Evolutionary conservation across 176 grass and related monocot genomes (phyloP), one percentile per base, ranked within the genome.

Genomic region (Paspalum vaginatum): DNA sequence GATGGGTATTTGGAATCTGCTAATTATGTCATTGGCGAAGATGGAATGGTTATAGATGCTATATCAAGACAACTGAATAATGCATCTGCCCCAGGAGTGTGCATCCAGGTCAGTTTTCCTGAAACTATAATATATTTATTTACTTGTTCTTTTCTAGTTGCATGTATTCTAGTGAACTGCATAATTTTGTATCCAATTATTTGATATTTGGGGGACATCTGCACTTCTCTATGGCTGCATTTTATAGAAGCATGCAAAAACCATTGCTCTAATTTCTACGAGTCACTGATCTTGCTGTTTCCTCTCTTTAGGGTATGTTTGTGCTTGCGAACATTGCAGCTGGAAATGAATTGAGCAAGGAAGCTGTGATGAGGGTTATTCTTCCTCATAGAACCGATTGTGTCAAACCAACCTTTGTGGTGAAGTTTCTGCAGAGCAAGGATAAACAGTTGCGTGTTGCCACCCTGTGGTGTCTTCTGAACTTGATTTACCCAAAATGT

Each of bases 311-410:
- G 96, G 96, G 90, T 80, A 95, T 98, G 92, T 79, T 86, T 68
- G 84, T 95, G 72, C 92, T 98, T 88, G 80, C 79, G 83, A 98
- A 98, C 37, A 86, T 98, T 85, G 90, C 90, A 18, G 93, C 96
- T 56, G 86, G 83, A 61, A 83, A 80, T 0, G 93, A 93, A 43
- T 45, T 51, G 22, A 87, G 66, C 72, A 95, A 91, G 80, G 88
- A 91, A 56, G 84, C 76, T 68, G 93, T 95, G 61, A 89, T 95
- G 79, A 90, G 88, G 86, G 72, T 84, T 89, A 62, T 91, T 81
- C 43, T 87, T 86, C 72, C 86, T 76, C 51, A 68, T 22, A 65
- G 48, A 24, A 13, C 49, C 67, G 86, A 88, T 66, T 16, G 48
- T 11, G 7, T 55, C 45, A 85, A 68, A 16, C 57, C 80, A 71